Base-by-base conservation (phyloP, 306 rosid species). In the barrel medic (Medicago truncatula) region DNA sequence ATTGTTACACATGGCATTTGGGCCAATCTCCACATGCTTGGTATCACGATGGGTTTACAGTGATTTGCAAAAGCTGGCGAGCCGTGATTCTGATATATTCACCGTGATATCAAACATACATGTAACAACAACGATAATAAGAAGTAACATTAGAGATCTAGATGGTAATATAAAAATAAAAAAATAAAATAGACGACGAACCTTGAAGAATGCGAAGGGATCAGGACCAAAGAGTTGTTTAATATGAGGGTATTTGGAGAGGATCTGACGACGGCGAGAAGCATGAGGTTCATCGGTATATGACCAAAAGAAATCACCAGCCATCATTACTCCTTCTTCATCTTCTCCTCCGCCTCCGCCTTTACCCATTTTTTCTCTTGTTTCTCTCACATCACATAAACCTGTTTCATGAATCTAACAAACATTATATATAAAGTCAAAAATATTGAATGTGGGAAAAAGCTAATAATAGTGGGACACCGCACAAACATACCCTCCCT, bases 281-380 rank as follows among this genome's bases (percentile, higher is more conserved):
- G 96, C 95, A 67, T 92, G 98, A 39, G 98, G 98, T 79, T 94
- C 97, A 6, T 94, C 98, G 2, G 96, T 88, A 80, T 90, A 94
- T 0, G 98, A 90, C 97, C 98, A 94, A 79, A 94, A 91, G 82
- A 94, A 94, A 75, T 89, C 96, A 0, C 80, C 86, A 0, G 97
- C 85, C 92, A 88, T 88, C 89, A 86, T 87, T 25, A 80, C 87
- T 4, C 88, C 97, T 14, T 78, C 97, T 9, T 78, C 95, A n/a
- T 73, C 81, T 70, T 56, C 85, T 62, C 65, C 87, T 63, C 69
- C 5, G 5, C 1, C 38, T 9, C n/a, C 85, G 34, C 65, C 52
- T 53, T 46, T 83, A 39, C 78, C 89, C 70, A 65, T 59, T 3
- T 9, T 2, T 7, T 0, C 31, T 28, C 2, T 28, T 28, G 31